A percentile compares a stretch with the other conserved stretches of the same genome.
Conservation (phyloP, 441 rosid genomes). For the Erodium trifolium region DNA sequence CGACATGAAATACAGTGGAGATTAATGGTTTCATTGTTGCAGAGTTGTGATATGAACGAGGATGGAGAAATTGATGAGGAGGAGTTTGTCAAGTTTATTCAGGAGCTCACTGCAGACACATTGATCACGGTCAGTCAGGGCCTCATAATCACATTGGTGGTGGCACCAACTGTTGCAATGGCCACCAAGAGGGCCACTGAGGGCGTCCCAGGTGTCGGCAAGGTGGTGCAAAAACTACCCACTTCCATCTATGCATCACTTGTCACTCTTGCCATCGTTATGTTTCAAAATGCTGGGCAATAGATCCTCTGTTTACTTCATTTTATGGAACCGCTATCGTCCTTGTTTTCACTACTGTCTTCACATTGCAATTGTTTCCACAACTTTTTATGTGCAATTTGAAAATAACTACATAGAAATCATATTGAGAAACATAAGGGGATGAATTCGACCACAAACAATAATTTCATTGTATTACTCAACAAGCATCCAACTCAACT, state of each 20-base stretch:
- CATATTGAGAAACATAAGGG: background rate
- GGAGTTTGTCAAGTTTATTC: background rate
- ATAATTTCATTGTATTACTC: background rate
- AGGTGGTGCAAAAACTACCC: background rate
- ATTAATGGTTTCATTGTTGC: background rate
- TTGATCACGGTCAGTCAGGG: background rate
- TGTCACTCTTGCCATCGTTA: background rate
- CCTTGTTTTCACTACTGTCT: background rate
- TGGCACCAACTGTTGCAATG: slow-evolving; percentile 1
- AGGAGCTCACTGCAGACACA: background rate
- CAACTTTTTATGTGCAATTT: background rate
- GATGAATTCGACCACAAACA: background rate
- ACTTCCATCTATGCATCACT: background rate
- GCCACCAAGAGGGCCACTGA: background rate
- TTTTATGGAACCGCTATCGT: background rate
- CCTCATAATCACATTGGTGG: background rate
- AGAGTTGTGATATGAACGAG: background rate
- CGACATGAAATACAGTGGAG: too few relatives aligned
- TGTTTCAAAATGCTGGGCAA: background rate
- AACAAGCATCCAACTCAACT: background rate
- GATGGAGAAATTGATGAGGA: background rate
- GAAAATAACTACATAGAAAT: background rate
- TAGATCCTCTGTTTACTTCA: background rate
- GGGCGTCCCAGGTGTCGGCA: background rate
- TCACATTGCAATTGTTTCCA: background rate